A percentile compares a stretch with the other conserved stretches of the same genome.
These are phyloP conservation scores for Clonostachys rosea DNA, from an alignment of 2,329 filamentous ascomycete species.

Conservation along the genomic window DNA sequence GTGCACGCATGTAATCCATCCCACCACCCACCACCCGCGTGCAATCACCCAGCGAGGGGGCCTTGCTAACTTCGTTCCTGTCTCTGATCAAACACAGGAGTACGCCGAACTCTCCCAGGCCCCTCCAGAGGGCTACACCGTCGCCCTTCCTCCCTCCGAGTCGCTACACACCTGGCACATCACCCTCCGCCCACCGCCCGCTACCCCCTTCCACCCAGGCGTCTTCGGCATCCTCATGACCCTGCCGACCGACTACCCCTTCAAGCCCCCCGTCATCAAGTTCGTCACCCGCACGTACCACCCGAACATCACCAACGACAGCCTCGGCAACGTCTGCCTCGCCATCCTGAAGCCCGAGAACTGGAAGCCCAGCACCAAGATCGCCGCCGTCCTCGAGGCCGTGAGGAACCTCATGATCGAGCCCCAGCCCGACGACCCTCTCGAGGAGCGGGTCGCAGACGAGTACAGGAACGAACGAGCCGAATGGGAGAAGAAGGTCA, in stretches of 20 bases:
- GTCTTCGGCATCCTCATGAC: constrained; percentile 67
- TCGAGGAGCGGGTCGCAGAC: constrained; percentile 82
- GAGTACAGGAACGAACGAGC: constrained; percentile 67
- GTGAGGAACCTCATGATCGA: constrained; percentile 70
- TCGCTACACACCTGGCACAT: constrained; percentile 50
- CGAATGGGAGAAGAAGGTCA: constrained; percentile 71
- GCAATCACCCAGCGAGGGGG: neutral
- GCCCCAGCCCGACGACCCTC: constrained; percentile 84
- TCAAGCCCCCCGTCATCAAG: constrained; percentile 76
- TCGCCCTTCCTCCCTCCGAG: constrained; percentile 38
- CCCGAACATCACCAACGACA: constrained; percentile 88
- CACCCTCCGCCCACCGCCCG: constrained; percentile 36
- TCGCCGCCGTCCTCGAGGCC: constrained; percentile 72
- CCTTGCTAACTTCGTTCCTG: constrained; percentile 5
- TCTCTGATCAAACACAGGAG: constrained; percentile 35
- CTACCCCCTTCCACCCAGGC: constrained; percentile 56
- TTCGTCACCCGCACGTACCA: constrained; percentile 94
- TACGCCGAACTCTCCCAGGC: constrained; percentile 41
- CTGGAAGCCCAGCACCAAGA: constrained; percentile 86
- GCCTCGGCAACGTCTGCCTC: constrained; percentile 80
- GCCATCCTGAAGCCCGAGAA: constrained; percentile 77
- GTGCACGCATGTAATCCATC: constrained; percentile 10
- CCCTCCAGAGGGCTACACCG: constrained; percentile 40
- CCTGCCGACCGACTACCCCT: constrained; percentile 80
- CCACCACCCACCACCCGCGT: neutral